Evolutionary conservation across 495 filamentous ascomycete genomes (phyloP).

Genomic region (Xylaria flabelliformis): DNA sequence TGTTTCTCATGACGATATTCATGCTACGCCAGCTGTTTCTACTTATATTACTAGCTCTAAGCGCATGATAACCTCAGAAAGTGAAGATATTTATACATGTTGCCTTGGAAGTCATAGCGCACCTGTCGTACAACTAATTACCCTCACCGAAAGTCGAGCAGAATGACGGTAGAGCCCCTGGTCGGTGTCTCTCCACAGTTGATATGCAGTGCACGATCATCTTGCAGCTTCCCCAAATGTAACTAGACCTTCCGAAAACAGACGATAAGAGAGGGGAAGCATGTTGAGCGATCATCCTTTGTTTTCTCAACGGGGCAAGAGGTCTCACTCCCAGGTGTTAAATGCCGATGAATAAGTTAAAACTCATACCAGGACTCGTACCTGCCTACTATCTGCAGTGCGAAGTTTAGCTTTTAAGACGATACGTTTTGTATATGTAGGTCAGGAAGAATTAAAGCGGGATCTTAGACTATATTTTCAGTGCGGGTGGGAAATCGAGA

Average conservation of each 20-base stretch:
- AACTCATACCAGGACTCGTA: neutral
- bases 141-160: slow-evolving; percentile 16
- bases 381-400: neutral
- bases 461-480: too few species aligned
- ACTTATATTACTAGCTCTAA: neutral
- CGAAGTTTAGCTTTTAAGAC: neutral
- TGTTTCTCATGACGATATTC: neutral
- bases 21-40: neutral
- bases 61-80: neutral
- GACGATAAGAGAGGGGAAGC: slow-evolving; percentile 3
- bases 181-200: slow-evolving; percentile 14
- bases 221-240: slow-evolving; percentile 22
- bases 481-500: too few species aligned
- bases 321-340: neutral
- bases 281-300: slow-evolving; percentile 7
- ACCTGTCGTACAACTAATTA: neutral
- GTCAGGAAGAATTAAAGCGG: neutral
- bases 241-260: slow-evolving; percentile 26
- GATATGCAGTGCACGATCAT: slow-evolving; percentile 21
- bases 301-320: slow-evolving; percentile 5
- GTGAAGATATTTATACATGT: neutral
- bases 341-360: neutral
- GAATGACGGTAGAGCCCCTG: neutral
- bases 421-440: neutral
- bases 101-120: neutral